phyloP scores from a whole-genome alignment of 2,329 filamentous ascomycete genomes.

The Penicillium palitans region DNA sequence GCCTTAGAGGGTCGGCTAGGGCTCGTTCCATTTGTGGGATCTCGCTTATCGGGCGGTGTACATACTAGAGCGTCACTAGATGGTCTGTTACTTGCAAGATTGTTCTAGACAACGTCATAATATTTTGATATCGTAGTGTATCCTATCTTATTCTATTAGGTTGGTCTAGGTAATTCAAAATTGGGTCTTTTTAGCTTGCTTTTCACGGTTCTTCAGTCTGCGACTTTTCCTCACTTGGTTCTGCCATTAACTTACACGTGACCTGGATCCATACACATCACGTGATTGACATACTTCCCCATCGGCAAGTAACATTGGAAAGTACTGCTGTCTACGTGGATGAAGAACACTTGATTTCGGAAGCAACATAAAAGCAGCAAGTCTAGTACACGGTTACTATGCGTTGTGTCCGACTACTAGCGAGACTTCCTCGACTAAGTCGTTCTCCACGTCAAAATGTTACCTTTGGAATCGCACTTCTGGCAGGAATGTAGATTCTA shows the following conservation, averaged over 20 bases:
- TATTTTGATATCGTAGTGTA: neutral
- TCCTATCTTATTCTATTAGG: neutral
- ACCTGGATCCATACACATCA: neutral
- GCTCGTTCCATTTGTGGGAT: slow-evolving; percentile 40
- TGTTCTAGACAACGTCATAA: neutral
- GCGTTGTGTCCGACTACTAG: neutral
- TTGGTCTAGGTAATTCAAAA: neutral
- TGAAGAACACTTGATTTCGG: neutral
- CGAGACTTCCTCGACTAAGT: neutral
- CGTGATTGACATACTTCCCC: slow-evolving; percentile 10
- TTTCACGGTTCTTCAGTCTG: neutral
- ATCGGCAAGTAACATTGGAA: neutral
- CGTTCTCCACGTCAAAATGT: neutral
- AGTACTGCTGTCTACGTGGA: neutral
- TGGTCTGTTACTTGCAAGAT: neutral
- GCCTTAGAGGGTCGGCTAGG: slow-evolving; percentile 38
- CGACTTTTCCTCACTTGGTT: slow-evolving; percentile 1
- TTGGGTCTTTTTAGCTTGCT: neutral
- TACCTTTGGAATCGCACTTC: neutral
- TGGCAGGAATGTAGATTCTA: neutral
- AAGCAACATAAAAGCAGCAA: neutral
- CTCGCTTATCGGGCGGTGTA: slow-evolving; percentile 42
- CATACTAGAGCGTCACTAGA: slow-evolving; percentile 15
- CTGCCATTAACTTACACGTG: slow-evolving; percentile 6
- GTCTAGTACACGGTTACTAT: neutral